Base-by-base conservation (phyloP, 1,284 basidiomycete species). In the Pseudozyma pruni region DNA sequence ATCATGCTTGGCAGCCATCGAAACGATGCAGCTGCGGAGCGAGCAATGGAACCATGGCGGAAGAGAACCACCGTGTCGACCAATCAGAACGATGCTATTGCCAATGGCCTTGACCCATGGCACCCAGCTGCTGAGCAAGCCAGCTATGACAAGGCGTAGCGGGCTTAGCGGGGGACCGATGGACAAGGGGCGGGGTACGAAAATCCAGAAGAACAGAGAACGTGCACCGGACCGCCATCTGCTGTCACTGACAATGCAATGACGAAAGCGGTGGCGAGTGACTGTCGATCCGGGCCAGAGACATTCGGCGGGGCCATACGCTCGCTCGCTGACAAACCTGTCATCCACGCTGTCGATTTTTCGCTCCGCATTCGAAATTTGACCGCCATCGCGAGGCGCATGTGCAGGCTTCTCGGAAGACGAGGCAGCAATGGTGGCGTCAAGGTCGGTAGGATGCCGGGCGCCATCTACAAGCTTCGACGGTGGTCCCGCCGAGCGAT, bases 81-180 rank as follows among this genome's bases (percentile, higher is more conserved):
- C 54, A 64, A 64, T 64, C 61, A 64, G 46, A 49, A 39, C 11
- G 45, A 20, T n/a, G 49, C 42, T 50, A 64, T 64, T 64, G 29
- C 54, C 35, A 64, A 64, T 53, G 8, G 20, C n/a, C 23, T 35
- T 14, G 17, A n/a, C 34, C 37, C 13, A 31, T 17, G 11, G 29
- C 40, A 53, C 35, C 31, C 46, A 37, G 31, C 38, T n/a, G n/a
- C n/a, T n/a, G n/a, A n/a, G n/a, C n/a, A n/a, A n/a, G n/a, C n/a
- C n/a, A n/a, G n/a, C n/a, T n/a, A n/a, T n/a, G n/a, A n/a, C n/a
- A n/a, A n/a, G n/a, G n/a, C n/a, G n/a, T n/a, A n/a, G n/a, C n/a
- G n/a, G n/a, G n/a, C n/a, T n/a, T n/a, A n/a, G n/a, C n/a, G n/a
- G n/a, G n/a, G n/a, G n/a, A n/a, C n/a, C n/a, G n/a, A n/a, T n/a